Evolutionary conservation across 495 filamentous ascomycete genomes (phyloP), one percentile per base, ranked within the genome.

Genomic region (Penicillium bialowiezense): DNA sequence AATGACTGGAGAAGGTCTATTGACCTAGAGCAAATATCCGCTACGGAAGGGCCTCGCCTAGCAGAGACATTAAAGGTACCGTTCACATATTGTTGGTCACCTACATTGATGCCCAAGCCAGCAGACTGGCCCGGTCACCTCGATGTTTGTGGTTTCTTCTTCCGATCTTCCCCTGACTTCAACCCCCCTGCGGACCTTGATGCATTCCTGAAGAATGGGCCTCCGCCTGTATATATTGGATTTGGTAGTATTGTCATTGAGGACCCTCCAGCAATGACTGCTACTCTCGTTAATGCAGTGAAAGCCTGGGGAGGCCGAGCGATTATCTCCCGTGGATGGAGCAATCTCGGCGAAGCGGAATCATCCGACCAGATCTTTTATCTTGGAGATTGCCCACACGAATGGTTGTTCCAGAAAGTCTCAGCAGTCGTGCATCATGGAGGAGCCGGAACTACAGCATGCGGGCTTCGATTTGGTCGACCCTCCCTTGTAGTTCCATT

Each of bases 161-260:
- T 83, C 55, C 64, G 75, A 13, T 60, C 68, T 35, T 54, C 68
- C 23, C 60, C 71, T 2, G 58, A 68, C 13, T 83, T 75, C 57
- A 74, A 62, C 0, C 77, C 82, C 3, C 56, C 59, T 4, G 45
- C 67, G 10, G 73, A 78, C n/a, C 63, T 83, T 28, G 54, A 52
- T 4, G 60, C 51, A 3, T 82, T 83, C 51, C 70, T 84, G 1
- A 51, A 67, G 17, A 58, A 55, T n/a, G 78, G 78, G 0, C 72
- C 75, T 7, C 64, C 74, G 2, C 80, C 81, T 6, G 65, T 84
- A 0, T 86, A 85, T 46, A 78, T 86, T 33, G 82, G 82, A 6
- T 86, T 86, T 52, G 82, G 82, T 3, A 76, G 70, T 9, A 85
- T 86, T 41, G 80, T 83, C 0, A 67, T 85, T 3, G 79, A 83